Conservation (phyloP, 2,329 filamentous ascomycete genomes). For the Fusarium secorum region DNA sequence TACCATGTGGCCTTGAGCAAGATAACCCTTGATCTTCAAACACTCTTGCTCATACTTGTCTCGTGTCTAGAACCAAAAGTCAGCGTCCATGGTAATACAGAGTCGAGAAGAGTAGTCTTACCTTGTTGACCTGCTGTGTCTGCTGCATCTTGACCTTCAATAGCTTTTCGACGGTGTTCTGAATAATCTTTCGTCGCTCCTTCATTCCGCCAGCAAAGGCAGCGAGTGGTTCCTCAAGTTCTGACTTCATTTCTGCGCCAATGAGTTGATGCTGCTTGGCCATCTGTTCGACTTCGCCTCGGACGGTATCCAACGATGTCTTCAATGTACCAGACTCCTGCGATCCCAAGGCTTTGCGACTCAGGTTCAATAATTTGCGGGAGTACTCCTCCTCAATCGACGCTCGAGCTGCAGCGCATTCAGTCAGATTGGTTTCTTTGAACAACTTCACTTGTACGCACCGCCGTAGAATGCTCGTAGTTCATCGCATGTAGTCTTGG, state of each 20-base stretch:
- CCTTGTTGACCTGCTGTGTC: constrained; percentile 90
- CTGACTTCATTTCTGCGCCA: constrained; percentile 92
- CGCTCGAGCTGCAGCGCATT: constrained; percentile 70
- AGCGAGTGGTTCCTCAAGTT: constrained; percentile 90
- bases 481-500: constrained; percentile 95
- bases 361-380: constrained; percentile 84
- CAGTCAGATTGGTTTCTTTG: not conserved
- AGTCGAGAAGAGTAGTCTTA: constrained; percentile 46
- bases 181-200: constrained; percentile 94
- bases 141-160: constrained; percentile 94
- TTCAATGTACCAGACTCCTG: constrained; percentile 85
- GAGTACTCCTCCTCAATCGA: constrained; percentile 97
- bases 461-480: constrained; percentile 88
- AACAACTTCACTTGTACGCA: constrained; percentile 50
- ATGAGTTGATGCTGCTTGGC: constrained; percentile 92
- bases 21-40: constrained; percentile 96
- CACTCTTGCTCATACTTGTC: constrained; percentile 98
- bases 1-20: constrained; percentile 99
- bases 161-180: constrained; percentile 91
- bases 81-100: not conserved
- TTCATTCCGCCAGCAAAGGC: constrained; percentile 96
- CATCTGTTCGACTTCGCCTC: constrained; percentile 90
- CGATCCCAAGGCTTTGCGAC: constrained; percentile 88
- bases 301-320: constrained; percentile 83
- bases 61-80: constrained; percentile 66